Conservation (phyloP, 1,139 yeast genomes). For the Geotrichum candidum region DNA sequence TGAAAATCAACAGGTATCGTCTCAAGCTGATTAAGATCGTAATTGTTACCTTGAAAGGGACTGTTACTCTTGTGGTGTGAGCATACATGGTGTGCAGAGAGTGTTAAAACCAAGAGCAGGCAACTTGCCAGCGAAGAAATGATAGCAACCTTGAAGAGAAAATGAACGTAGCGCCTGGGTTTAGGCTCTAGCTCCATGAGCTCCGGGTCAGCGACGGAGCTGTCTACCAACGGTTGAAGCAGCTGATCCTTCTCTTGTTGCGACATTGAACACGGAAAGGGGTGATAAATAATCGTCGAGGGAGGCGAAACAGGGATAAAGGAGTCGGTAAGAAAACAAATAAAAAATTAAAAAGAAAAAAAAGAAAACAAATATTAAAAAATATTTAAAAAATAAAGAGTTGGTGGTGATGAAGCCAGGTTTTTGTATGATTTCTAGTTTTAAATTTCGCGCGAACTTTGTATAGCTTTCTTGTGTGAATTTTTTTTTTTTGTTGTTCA, state of each 20-base stretch:
- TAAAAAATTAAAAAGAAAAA: not conserved
- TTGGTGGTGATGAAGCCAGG: not conserved
- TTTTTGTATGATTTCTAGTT: not conserved
- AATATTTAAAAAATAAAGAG: not conserved
- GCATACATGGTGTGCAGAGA: not conserved
- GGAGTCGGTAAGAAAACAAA: not conserved
- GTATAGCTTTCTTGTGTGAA: not conserved
- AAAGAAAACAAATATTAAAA: not conserved
- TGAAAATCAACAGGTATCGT: not conserved
- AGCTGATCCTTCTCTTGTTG: not conserved
- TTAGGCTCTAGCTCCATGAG: not conserved
- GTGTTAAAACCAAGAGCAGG: not conserved
- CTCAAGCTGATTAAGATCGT: not conserved
- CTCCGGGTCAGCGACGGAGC: not conserved
- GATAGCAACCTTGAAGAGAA: not conserved
- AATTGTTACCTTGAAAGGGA: not conserved
- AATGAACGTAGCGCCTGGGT: not conserved
- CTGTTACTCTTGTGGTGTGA: not conserved
- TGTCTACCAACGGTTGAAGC: not conserved
- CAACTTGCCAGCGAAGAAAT: not conserved
- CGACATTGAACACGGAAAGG: not conserved
- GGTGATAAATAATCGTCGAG: not conserved
- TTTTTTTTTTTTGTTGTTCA: not conserved
- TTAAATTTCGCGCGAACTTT: too few species aligned
- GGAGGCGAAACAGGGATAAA: not conserved